Conservation (phyloP, 352 stramenopile species). For the Pythium angustatum region DNA sequence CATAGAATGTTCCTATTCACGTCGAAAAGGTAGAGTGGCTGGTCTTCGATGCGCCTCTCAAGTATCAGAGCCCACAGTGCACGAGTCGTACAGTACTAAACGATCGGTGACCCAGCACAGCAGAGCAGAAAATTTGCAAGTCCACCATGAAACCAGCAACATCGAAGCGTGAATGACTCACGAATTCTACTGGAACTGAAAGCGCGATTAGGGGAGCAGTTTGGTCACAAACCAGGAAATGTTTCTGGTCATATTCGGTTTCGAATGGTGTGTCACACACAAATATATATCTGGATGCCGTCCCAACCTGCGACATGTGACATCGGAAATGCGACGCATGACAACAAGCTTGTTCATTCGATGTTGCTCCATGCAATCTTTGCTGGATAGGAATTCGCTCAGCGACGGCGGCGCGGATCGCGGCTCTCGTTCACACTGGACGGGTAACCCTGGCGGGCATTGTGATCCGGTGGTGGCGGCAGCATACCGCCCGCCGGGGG, state of each 20-base stretch:
- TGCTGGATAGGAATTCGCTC: no score
- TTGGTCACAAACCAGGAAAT: background rate
- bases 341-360: no score
- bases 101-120: no score
- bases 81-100: no score
- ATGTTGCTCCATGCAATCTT: background rate
- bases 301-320: constrained; percentile 16
- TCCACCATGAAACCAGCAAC: background rate
- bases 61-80: no score
- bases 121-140: no score
- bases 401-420: constrained; percentile 32
- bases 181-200: constrained; percentile 3
- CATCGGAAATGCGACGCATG: background rate
- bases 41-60: no score
- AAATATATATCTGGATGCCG: background rate
- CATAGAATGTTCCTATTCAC: no score
- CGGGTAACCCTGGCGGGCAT: constrained; percentile 9
- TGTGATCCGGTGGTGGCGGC: constrained; percentile 11
- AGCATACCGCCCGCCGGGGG: constrained; percentile 8
- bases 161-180: no score
- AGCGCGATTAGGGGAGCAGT: constrained; percentile 25
- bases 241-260: constrained; percentile 9
- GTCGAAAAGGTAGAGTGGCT: no score
- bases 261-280: background rate
- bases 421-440: constrained; percentile 34